Conservation (phyloP, 1,284 basidiomycete genomes). For the Abortiporus biennis region DNA sequence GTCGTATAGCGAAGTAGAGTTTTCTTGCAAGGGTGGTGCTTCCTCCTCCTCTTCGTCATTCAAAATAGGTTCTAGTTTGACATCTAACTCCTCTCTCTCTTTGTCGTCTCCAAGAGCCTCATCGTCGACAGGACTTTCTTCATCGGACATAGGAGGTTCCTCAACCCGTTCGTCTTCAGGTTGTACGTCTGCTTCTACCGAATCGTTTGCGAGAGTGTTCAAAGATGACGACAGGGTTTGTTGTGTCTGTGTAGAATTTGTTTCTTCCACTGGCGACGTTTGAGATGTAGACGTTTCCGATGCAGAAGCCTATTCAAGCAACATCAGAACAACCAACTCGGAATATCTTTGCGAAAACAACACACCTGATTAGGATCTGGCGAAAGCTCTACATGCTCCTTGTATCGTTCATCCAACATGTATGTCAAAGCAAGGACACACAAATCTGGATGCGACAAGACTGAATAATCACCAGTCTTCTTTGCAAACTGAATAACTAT, state of each 20-base stretch:
- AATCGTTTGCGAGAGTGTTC: no score
- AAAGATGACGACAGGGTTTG: no score
- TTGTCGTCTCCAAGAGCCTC: constrained; percentile 13
- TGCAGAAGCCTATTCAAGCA: no score
- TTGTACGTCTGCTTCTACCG: constrained; percentile 5
- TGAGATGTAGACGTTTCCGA: background rate
- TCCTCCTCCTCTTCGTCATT: background rate
- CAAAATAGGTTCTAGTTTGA: constrained; percentile 6
- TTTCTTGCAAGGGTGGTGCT: background rate
- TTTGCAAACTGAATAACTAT: constrained; percentile 88
- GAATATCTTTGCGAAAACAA: background rate
- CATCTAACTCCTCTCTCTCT: constrained; percentile 13
- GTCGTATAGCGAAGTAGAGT: constrained; percentile 41
- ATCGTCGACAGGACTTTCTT: constrained; percentile 10
- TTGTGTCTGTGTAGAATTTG: no score
- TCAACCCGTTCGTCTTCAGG: constrained; percentile 7
- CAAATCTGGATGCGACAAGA: constrained; percentile 89
- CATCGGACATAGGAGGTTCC: background rate
- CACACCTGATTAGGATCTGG: background rate
- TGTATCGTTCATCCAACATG: constrained; percentile 57
- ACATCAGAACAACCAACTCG: no score
- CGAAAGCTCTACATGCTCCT: constrained; percentile 23
- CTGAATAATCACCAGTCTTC: constrained; percentile 95
- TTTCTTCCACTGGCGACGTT: constrained; percentile 5
- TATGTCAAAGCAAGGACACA: constrained; percentile 89